A percentile compares a stretch with the other conserved stretches of the same genome.
These are phyloP conservation scores for Cystobasidiopsis lactophilus DNA, from an alignment of 768 basidiomycete genomes.

Conservation along the genomic window DNA sequence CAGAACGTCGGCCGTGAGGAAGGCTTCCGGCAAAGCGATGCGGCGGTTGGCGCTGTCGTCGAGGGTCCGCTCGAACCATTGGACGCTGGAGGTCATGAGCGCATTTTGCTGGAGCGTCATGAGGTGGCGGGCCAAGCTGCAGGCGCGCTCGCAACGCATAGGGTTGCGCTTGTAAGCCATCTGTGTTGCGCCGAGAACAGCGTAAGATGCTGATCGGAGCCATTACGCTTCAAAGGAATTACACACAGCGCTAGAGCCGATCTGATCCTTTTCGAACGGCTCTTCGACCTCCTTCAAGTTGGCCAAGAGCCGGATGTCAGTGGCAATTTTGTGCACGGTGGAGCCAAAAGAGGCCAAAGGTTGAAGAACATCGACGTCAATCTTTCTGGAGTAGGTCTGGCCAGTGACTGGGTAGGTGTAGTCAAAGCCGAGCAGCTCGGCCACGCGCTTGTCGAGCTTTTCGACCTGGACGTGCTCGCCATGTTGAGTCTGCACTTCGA, in stretches of 20 bases:
- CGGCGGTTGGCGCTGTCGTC: conserved; percentile 97
- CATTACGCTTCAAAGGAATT: no score
- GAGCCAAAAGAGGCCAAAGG: conserved; percentile 73
- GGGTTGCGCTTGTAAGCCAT: conserved; percentile 99
- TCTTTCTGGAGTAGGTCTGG: conserved; percentile 95
- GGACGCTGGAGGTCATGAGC: conserved; percentile 76
- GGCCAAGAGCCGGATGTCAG: conserved; percentile 78
- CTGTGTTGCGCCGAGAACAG: no score
- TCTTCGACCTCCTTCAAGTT: conserved; percentile 98
- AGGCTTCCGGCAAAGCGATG: conserved; percentile 88
- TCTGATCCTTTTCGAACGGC: conserved; percentile 96
- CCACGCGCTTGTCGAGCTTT: conserved; percentile 66
- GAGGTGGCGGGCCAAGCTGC: conserved; percentile 82
- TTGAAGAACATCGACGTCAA: conserved; percentile 76
- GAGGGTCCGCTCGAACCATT: conserved; percentile 96
- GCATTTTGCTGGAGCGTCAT: conserved; percentile 94
- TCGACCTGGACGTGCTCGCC: no score
- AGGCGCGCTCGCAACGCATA: conserved; percentile 94
- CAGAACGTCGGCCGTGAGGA: conserved; percentile 88
- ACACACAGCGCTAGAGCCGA: conserved; percentile 44
- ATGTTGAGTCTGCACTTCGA: background rate
- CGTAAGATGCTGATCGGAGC: no score
- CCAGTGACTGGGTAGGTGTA: conserved; percentile 96
- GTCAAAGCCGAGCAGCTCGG: conserved; percentile 70
- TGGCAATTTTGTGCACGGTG: conserved; percentile 93